A percentile compares a stretch with the other conserved stretches of the same genome.
Conservation (phyloP, 768 basidiomycete species). For the Lentinula sp. region DNA sequence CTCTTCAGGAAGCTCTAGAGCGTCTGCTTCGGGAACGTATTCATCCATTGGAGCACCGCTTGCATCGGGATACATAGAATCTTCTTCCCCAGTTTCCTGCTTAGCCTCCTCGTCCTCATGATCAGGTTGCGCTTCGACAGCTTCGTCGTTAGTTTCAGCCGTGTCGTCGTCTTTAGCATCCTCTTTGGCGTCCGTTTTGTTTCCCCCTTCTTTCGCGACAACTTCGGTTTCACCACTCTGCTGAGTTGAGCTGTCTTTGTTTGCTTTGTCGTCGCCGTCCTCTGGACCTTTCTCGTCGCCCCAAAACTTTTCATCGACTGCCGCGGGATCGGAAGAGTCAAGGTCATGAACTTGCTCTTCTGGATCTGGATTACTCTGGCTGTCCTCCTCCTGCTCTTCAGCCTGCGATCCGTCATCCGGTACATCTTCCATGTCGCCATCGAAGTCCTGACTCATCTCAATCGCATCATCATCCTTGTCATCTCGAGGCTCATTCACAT, state of each 20-base stretch:
- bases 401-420: slow-evolving; percentile 55
- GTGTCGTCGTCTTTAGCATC: slow-evolving; percentile 16
- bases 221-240: slow-evolving; percentile 55
- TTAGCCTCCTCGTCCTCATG: slow-evolving; percentile 10
- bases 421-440: slow-evolving; percentile 80
- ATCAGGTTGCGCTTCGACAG: slow-evolving; percentile 20
- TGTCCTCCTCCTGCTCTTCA: slow-evolving; percentile 41
- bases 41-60: slow-evolving; percentile 72
- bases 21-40: slow-evolving; percentile 70
- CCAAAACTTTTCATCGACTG: slow-evolving; percentile 97
- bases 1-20: slow-evolving; percentile 86
- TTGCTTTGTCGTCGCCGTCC: slow-evolving; percentile 48
- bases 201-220: slow-evolving; percentile 69
- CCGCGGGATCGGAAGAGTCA: slow-evolving; percentile 75
- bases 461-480: slow-evolving; percentile 71
- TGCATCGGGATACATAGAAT: slow-evolving; percentile 33
- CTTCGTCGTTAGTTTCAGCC: slow-evolving; percentile 17
- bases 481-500: slow-evolving; percentile 34
- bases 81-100: slow-evolving; percentile 26
- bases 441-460: slow-evolving; percentile 90
- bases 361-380: slow-evolving; percentile 50
- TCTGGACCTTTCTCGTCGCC: slow-evolving; percentile 70
- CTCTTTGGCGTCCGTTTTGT: slow-evolving; percentile 24
- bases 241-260: slow-evolving; percentile 55
- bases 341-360: slow-evolving; percentile 85